A percentile compares a stretch with the other conserved stretches of the same genome.
Evolutionary conservation across 768 basidiomycete genomes (phyloP).

Genomic region (Crepidotus variabilis): DNA sequence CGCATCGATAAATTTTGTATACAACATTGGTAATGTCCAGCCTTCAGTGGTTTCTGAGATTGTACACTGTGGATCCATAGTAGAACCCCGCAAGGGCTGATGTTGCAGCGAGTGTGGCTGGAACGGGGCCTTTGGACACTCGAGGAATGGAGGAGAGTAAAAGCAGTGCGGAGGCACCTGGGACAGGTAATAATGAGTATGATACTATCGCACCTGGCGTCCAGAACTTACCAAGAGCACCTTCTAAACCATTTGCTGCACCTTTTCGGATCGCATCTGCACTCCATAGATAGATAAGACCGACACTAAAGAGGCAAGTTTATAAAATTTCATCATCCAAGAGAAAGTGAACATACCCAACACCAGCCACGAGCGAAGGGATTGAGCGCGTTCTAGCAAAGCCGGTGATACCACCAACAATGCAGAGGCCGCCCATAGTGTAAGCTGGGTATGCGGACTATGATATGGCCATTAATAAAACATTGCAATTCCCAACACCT

Average conservation of each 20-base stretch:
- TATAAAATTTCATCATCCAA: not conserved
- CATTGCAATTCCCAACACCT: too few species aligned
- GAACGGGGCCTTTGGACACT: constrained; percentile 70
- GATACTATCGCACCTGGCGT: too few species aligned
- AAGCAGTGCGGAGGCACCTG: constrained; percentile 75
- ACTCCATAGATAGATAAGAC: constrained; percentile 75
- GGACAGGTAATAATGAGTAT: too few species aligned
- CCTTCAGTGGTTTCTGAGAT: constrained; percentile 25
- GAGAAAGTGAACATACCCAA: constrained; percentile 46
- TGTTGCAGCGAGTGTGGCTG: constrained; percentile 56
- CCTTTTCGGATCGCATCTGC: constrained; percentile 74
- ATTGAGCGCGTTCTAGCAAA: constrained; percentile 70
- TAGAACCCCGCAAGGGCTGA: constrained; percentile 60
- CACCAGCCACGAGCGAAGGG: constrained; percentile 80
- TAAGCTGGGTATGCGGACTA: constrained; percentile 83
- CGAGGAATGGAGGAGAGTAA: constrained; percentile 74
- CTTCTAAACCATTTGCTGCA: constrained; percentile 69
- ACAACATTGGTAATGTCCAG: not conserved
- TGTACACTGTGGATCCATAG: constrained; percentile 60
- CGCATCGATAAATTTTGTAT: not conserved
- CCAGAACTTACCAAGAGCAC: constrained; percentile 58
- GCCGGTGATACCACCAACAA: constrained; percentile 74
- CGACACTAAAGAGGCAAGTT: constrained; percentile 51
- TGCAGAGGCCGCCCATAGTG: constrained; percentile 71
- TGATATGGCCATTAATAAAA: too few species aligned